Base-by-base conservation (phyloP, 805 yeast genomes). In the Torulaspora delbrueckii region DNA sequence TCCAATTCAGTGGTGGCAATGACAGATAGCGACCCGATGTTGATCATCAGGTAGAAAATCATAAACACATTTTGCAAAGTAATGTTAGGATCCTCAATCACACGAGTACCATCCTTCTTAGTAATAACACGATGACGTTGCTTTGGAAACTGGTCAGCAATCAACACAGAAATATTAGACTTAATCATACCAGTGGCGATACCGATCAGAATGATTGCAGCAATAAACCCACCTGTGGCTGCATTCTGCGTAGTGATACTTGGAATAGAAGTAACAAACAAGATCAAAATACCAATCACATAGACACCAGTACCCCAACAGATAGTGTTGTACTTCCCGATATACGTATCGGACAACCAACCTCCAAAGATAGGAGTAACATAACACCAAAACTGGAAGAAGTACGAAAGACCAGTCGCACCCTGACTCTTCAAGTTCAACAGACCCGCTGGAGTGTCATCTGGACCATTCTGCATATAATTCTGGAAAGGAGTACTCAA, bases 361-460 rank as follows among this genome's bases (percentile, higher is more conserved):
- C 88, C 93, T 55, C 89, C 90, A 46, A 81, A 71, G 43, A 86
- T 71, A 25, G 95, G 95, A 36, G 91, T 83, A 38, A 84, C 72
- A 63, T 85, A 86, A 60, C 89, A 82, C 85, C 89, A 82, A 62
- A 86, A 86, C 60, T 83, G 87, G 73, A 84, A 80, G 57, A 84
- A 79, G 62, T 84, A 79, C 13, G 86, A 76, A 50, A 85, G 72
- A 26, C 85, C 89, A 30, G 85, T 80, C 24, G 93, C 87, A 52
- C 80, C 78, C 47, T 73, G 73, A 46, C 76, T 70, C 44, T 82
- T 81, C 55, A 82, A 71, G 39, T 75, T 74, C 49, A 86, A 72
- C 8, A 82, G 79, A 64, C 88, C 85, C 26, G 57, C 52, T 30
- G 58, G 75, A 54, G 58, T 66, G 62, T 63, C 73, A 40, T 56